Conservation (phyloP, 345 rosid species). For the Trapa incisa region DNA sequence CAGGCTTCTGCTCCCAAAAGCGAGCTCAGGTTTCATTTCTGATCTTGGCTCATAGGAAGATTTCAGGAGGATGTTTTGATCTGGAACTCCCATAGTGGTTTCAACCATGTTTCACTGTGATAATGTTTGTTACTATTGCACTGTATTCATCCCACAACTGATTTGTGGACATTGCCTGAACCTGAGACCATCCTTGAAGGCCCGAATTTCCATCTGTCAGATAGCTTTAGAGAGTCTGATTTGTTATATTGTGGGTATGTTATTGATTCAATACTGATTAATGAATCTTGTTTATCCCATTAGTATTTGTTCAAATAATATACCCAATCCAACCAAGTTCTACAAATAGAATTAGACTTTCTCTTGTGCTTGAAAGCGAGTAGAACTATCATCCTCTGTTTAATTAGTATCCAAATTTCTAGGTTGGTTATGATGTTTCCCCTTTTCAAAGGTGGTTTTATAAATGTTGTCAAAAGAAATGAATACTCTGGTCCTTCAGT, state of each 20-base stretch:
- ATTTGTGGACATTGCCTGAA: conserved; percentile 35
- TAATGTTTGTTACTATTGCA: background rate
- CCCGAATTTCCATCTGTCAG: conserved; percentile 7
- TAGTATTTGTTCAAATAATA: background rate
- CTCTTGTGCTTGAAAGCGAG: background rate
- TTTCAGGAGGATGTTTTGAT: background rate
- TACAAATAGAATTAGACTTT: background rate
- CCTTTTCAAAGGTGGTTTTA: background rate
- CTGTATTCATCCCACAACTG: conserved; percentile 41
- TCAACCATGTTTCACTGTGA: conserved; percentile 5
- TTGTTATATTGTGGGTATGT: conserved; percentile 22
- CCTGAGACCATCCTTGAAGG: conserved; percentile 17
- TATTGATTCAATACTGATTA: background rate
- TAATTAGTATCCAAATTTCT: background rate
- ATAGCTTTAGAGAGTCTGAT: conserved; percentile 9
- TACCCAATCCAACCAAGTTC: background rate
- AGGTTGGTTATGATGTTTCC: background rate
- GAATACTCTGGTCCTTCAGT: background rate
- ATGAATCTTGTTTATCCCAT: background rate
- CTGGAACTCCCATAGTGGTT: conserved; percentile 7
- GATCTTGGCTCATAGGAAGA: background rate
- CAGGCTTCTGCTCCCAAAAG: conserved; percentile 13
- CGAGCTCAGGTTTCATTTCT: conserved; percentile 23
- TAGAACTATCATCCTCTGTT: too few species aligned
- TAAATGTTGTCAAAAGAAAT: background rate